Base-by-base conservation (phyloP, 148 eudicot species). In the Vaccinium macrocarpon region DNA sequence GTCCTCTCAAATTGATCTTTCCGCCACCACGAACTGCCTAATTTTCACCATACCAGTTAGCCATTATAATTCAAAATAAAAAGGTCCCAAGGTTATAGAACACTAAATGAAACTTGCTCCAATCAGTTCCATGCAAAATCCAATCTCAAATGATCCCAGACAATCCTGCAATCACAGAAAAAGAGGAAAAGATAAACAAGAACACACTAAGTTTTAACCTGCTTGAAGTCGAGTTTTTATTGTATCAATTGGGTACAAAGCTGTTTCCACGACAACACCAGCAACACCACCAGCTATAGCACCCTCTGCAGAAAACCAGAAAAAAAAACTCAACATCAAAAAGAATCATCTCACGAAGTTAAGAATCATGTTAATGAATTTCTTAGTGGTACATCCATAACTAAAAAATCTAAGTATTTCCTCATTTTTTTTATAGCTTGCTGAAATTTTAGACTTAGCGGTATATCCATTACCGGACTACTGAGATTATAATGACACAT, bases 211-310 rank as follows among this genome's bases (percentile, higher is more conserved):
- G 78, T 42, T 82, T 87, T 78, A 84, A 95, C 95, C 91, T 91
- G 92, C 94, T 92, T 95, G 98, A 57, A 95, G 91, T 73, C 98
- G 92, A 81, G 98, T 95, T 91, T 95, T 95, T 77, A 95, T 93
- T 29, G 98, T 95, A 87, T 95, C 98, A 59, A 93, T 88, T 74
- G 98, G 98, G 86, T 95, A 95, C 57, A 95, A 86, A 86, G 84
- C 93, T 79, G 97, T 76, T 89, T 95, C 98, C 25, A 90, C 95
- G 13, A 95, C 95, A 82, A 91, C 90, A 55, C 98, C 98, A 81
- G 98, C 95, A 83, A 90, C 88, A 78, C 93, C 98, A 90, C 98
- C 97, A 70, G 98, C 95, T 53, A 95, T 61, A 84, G 97, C 97
- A 83, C 94, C 93, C 88, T 92, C 98, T 95, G 89, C 83, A 70